Percentiles rank a stretch among this genome's conserved stretches.
phyloP scores from a whole-genome alignment of 2,329 filamentous ascomycete genomes.

The Amesomyces nigricolor region DNA sequence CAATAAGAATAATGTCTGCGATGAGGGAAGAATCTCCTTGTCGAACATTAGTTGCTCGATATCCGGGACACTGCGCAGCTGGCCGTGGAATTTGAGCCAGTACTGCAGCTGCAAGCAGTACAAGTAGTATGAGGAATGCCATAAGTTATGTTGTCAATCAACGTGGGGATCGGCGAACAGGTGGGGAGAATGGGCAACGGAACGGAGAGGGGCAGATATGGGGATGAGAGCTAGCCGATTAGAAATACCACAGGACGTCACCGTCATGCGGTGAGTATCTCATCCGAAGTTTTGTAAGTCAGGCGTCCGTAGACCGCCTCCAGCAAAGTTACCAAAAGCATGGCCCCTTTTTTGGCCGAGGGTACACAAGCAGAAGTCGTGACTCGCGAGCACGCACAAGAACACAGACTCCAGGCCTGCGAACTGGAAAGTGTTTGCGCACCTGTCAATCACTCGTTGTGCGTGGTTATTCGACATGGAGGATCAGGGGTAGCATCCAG shows the following conservation, averaged over 20 bases:
- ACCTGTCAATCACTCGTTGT: neutral
- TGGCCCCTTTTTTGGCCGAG: too few relatives aligned
- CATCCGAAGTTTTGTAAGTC: neutral
- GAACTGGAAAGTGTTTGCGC: neutral
- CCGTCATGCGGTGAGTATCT: too few relatives aligned
- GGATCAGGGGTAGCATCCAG: neutral
- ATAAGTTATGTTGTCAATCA: neutral
- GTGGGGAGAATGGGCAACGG: neutral
- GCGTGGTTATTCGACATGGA: neutral
- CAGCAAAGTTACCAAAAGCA: too few relatives aligned
- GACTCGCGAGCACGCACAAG: neutral
- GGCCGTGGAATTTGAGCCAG: neutral
- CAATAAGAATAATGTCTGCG: constrained; percentile 62
- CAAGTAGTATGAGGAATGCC: neutral
- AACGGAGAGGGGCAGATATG: neutral
- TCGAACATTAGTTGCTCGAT: constrained; percentile 56
- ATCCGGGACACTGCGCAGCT: constrained; percentile 54
- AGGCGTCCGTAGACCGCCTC: too few relatives aligned
- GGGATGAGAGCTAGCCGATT: neutral
- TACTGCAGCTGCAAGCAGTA: neutral
- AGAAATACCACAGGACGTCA: too few relatives aligned
- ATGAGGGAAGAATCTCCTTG: constrained; percentile 51
- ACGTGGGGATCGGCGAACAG: neutral
- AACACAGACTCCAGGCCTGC: neutral
- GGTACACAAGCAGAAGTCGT: neutral